These are phyloP conservation scores for Botrytis cinerea DNA, from an alignment of 2,329 filamentous ascomycete species.

Conservation along the genomic window DNA sequence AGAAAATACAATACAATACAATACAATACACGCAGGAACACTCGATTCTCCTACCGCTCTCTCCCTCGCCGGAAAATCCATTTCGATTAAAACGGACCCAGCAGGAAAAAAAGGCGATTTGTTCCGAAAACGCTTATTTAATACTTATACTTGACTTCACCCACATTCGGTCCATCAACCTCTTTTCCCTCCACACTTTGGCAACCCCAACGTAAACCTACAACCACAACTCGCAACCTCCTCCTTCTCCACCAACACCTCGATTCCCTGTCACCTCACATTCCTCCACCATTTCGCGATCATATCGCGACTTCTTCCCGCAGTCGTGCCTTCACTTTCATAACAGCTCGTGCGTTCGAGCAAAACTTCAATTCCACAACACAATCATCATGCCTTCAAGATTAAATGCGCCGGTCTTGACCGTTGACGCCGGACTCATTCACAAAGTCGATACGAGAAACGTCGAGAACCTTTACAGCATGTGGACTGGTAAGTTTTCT, in stretches of 20 bases:
- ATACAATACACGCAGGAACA: too few species aligned
- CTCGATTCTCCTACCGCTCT: background rate
- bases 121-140: slow-evolving; percentile 15
- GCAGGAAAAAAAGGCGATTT: slow-evolving; percentile 7
- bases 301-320: slow-evolving; percentile 37
- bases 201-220: background rate
- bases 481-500: slow-evolving; percentile 84
- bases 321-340: slow-evolving; percentile 37
- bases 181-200: background rate
- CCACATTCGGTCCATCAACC: slow-evolving; percentile 14
- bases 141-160: slow-evolving; percentile 10
- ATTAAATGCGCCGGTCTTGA: slow-evolving; percentile 82
- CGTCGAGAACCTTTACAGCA: slow-evolving; percentile 89
- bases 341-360: slow-evolving; percentile 40
- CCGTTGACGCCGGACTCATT: slow-evolving; percentile 87
- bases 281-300: slow-evolving; percentile 32
- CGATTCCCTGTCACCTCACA: background rate
- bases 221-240: background rate
- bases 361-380: slow-evolving; percentile 25
- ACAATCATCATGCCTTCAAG: slow-evolving; percentile 71
- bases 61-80: slow-evolving; percentile 11
- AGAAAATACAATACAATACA: too few species aligned
- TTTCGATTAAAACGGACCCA: slow-evolving; percentile 18
- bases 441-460: slow-evolving; percentile 94
- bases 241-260: background rate